phyloP scores from a whole-genome alignment of 495 filamentous ascomycete species.

The Aspergillus cristatus region DNA sequence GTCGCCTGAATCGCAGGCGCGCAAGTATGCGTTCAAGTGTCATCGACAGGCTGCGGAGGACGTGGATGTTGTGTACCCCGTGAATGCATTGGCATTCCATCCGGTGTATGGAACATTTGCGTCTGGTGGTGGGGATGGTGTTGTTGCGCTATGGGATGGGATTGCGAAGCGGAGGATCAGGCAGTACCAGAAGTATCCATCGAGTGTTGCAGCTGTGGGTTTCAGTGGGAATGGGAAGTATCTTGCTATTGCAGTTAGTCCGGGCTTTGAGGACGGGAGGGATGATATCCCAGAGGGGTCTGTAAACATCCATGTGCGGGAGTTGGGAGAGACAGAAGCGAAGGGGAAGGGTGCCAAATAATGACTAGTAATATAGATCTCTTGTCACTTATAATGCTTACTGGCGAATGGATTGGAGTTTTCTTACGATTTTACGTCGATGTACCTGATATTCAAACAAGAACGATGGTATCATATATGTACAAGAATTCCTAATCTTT shows the following conservation, averaged over 20 bases:
- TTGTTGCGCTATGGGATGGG: slow-evolving; percentile 94
- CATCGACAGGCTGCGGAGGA: slow-evolving; percentile 69
- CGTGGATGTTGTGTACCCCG: slow-evolving; percentile 85
- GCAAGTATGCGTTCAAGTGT: slow-evolving; percentile 98
- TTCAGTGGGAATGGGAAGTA: slow-evolving; percentile 77
- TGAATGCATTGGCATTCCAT: slow-evolving; percentile 91
- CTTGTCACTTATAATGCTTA: background rate
- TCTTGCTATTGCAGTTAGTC: slow-evolving; percentile 75
- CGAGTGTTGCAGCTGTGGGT: slow-evolving; percentile 64
- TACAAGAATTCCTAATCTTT: background rate
- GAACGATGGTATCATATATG: background rate
- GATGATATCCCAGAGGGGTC: slow-evolving; percentile 61
- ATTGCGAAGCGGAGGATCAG: slow-evolving; percentile 82
- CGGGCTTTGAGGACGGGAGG: slow-evolving; percentile 87
- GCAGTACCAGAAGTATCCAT: slow-evolving; percentile 76
- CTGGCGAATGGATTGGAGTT: background rate
- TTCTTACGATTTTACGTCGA: background rate
- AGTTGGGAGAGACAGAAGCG: slow-evolving; percentile 78
- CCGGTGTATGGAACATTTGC: slow-evolving; percentile 87
- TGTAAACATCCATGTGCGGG: slow-evolving; percentile 70
- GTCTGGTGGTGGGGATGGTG: slow-evolving; percentile 84
- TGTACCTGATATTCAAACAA: no score
- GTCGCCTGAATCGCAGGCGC: slow-evolving; percentile 66
- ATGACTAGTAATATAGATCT: slow-evolving; percentile 1
- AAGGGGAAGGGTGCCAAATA: slow-evolving; percentile 72